Evolutionary conservation across 441 rosid species (phyloP), one percentile per base, ranked within the genome.

Genomic region (Monsonia emarginata): DNA sequence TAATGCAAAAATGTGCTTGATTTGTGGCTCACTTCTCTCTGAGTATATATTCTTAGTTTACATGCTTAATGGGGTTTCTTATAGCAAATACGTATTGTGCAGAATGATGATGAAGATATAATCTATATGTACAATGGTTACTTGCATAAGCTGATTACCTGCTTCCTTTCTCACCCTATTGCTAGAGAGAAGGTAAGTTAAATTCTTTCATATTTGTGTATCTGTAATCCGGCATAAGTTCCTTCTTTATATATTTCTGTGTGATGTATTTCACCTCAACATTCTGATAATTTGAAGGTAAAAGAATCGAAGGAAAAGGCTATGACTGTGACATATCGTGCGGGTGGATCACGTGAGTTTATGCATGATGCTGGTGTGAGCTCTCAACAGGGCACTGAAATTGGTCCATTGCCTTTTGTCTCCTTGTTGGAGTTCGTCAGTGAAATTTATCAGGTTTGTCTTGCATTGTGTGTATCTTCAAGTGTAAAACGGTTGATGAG

Each of bases 61-160:
- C 65, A 24, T 70, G 65, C 69, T 30, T 71, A 25, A 59, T 65
- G 5, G 52, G 63, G 30, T 0, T 54, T 54, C 59, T 22, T 61
- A 54, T 68, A 50, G 59, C 62, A 58, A n/a, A 21, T 78, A 66
- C 67, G 46, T 57, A 71, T 34, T 80, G 24, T 74, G 71, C 91
- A 93, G 98, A 94, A 91, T 71, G 98, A 94, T 40, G 94, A 87
- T 60, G 98, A 94, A 80, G 98, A 94, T 79, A 82, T 94, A 85
- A 61, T 82, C 79, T 94, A 89, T 65, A 82, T 94, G 88, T 90
- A 89, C 75, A 88, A 89, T 77, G 97, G 95, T 58, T 94, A 94
- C 80, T 80, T 91, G 64, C 97, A 94, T 88, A 94, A 94, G 84
- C 80, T 91, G 78, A 83, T 80, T 59, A 84, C 95, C 65, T 94